These are phyloP conservation scores for Nicotiana tomentosiformis DNA, from an alignment of 257 asterid genomes.

Conservation along the genomic window DNA sequence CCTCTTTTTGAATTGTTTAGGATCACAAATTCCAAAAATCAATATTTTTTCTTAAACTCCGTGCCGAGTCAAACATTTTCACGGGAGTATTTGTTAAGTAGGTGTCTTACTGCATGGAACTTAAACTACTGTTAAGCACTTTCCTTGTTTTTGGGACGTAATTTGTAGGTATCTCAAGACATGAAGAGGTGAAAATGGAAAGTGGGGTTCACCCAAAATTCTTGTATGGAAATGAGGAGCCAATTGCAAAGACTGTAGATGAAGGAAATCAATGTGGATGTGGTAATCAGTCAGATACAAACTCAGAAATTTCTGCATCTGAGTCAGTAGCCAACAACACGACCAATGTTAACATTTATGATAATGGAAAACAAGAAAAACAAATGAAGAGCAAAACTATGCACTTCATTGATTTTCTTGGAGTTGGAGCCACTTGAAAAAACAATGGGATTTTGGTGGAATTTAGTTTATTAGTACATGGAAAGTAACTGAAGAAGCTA, in stretches of 20 bases:
- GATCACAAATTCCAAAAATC: too few relatives aligned
- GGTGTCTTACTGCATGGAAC: too few relatives aligned
- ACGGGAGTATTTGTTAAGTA: too few relatives aligned
- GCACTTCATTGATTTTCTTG: constrained; percentile 36
- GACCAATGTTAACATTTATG: constrained; percentile 6
- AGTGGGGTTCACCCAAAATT: not conserved
- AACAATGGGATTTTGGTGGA: not conserved
- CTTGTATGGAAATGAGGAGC: constrained; percentile 6
- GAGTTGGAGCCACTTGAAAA: constrained; percentile 27
- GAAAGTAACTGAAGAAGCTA: not conserved
- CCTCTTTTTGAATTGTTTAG: too few relatives aligned
- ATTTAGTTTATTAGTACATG: not conserved
- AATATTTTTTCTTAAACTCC: too few relatives aligned
- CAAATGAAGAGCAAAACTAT: not conserved
- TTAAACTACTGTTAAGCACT: not conserved
- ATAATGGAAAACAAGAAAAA: not conserved
- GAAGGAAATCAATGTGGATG: not conserved
- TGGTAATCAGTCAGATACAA: constrained; percentile 13
- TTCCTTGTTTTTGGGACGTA: too few relatives aligned
- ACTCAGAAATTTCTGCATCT: constrained; percentile 24
- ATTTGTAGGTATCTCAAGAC: constrained; percentile 1
- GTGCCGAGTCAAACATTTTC: too few relatives aligned
- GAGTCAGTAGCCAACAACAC: constrained; percentile 27
- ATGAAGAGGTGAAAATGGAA: not conserved
- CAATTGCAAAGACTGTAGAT: not conserved